Base-by-base conservation (phyloP, 768 basidiomycete species). In the Suillus cothurnatus region DNA sequence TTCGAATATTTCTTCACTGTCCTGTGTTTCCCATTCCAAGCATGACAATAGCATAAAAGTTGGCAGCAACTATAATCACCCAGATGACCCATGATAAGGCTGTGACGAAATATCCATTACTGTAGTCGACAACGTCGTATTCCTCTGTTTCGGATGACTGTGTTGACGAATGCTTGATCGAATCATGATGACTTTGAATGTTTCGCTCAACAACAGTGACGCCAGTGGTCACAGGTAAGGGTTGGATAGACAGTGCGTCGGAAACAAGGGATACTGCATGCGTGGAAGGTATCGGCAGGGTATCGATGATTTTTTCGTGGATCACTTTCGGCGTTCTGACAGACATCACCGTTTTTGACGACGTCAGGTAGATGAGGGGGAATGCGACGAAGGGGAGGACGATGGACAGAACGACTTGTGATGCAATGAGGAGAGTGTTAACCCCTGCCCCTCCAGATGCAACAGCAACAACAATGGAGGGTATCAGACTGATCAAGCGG, bases 11-110 rank as follows among this genome's bases (percentile, higher is more conserved):
- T 26, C 32, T 62, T 55, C 34, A 64, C 38, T 63, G 49, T 17
- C 55, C 60, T 41, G 53, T 55, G 56, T 71, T 50, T 39, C 77
- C 75, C 69, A 79, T 62, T 3, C 67, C 77, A 17, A 87, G 71
- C 74, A 81, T 77, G 6, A 81, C 81, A 50, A 87, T 81, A 31
- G 84, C 86, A 70, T 86, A 87, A 23, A 68, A 73, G 66, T 87
- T 87, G 19, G 86, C 85, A 34, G 81, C 64, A n/a, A 82, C 61
- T 3, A 87, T 78, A 39, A 86, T 74, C 4, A 72, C 71, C 77
- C 82, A 86, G 31, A 87, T 76, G 6, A 72, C 64, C 64, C 84
- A 86, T n/a, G 85, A 79, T 23, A 84, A 45, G 6, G 65, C 61
- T 21, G 79, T 80, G n/a, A 83, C 63, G 7, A 77, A 21, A 47